phyloP scores from a whole-genome alignment of 2,329 filamentous ascomycete species.

The Fusarium sambucinum region DNA sequence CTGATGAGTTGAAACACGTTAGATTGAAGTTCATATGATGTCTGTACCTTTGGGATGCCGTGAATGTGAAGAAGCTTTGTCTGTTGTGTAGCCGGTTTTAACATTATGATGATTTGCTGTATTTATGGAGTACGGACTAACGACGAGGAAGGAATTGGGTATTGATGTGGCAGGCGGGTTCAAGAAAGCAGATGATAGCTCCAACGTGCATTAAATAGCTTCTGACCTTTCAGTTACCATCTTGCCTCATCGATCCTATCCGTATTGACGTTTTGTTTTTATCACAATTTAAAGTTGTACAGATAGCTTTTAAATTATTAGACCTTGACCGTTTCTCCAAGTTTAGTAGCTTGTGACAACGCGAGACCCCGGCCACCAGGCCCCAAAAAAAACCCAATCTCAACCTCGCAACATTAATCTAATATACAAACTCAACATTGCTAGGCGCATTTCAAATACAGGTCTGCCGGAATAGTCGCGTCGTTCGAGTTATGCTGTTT shows the following conservation, averaged over 20 bases:
- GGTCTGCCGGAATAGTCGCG: slow-evolving; percentile 11
- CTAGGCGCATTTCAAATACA: slow-evolving; percentile 7
- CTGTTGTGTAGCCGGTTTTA: background rate
- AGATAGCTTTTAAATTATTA: background rate
- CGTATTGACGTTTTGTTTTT: background rate
- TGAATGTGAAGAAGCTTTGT: background rate
- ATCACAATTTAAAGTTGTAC: background rate
- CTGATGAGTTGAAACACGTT: slow-evolving; percentile 57
- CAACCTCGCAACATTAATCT: slow-evolving; percentile 29
- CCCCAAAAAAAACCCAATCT: slow-evolving; percentile 31
- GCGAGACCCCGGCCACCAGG: slow-evolving; percentile 20
- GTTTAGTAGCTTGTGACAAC: slow-evolving; percentile 38
- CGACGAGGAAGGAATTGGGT: background rate
- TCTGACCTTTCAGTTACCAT: background rate
- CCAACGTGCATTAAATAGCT: background rate
- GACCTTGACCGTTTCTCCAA: background rate
- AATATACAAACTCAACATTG: background rate
- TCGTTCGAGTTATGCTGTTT: slow-evolving; percentile 66
- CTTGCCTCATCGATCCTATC: background rate
- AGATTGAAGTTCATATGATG: slow-evolving; percentile 48
- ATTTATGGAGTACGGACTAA: background rate
- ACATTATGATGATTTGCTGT: background rate
- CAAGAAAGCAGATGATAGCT: background rate
- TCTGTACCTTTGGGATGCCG: background rate
- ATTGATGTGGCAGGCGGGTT: background rate